Percentiles rank a stretch among this genome's conserved stretches.
phyloP scores from a whole-genome alignment of 139 green algal genomes.

The Chlamydomonas eustigma region DNA sequence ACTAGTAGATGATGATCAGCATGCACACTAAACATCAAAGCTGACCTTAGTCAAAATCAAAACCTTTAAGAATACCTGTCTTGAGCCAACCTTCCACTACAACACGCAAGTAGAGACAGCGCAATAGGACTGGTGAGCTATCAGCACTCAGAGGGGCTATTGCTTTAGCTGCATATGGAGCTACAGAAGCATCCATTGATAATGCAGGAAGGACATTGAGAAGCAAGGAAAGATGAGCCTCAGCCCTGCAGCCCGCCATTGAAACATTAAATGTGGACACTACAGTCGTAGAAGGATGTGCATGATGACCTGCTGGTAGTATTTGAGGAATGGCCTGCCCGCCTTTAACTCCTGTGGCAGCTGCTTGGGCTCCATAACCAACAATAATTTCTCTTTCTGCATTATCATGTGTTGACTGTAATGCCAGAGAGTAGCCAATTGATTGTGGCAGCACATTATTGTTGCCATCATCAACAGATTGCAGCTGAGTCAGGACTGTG shows the following conservation, averaged over 20 bases:
- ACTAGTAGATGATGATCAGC: too few relatives aligned
- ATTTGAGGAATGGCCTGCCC: neutral
- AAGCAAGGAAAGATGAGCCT: conserved; percentile 30
- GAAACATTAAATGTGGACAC: too few relatives aligned
- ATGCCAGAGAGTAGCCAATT: neutral
- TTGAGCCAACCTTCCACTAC: conserved; percentile 37
- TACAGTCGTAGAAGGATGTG: neutral
- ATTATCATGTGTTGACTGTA: neutral
- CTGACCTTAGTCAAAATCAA: too few relatives aligned
- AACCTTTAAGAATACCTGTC: conserved; percentile 21
- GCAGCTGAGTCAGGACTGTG: neutral
- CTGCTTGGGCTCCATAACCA: neutral
- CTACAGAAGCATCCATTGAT: conserved; percentile 19
- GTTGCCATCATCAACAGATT: neutral
- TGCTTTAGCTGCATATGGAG: conserved; percentile 41
- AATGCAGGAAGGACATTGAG: conserved; percentile 31
- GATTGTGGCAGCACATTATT: neutral
- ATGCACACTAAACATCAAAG: too few relatives aligned
- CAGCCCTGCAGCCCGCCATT: too few relatives aligned
- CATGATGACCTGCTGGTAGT: neutral
- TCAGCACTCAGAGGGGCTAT: conserved; percentile 33
- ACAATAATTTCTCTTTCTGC: neutral
- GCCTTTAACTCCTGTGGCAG: neutral
- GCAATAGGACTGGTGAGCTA: conserved; percentile 28
- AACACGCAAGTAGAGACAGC: conserved; percentile 42